Evolutionary conservation across 441 rosid species (phyloP).

Genomic region (Brassica hybrid): DNA sequence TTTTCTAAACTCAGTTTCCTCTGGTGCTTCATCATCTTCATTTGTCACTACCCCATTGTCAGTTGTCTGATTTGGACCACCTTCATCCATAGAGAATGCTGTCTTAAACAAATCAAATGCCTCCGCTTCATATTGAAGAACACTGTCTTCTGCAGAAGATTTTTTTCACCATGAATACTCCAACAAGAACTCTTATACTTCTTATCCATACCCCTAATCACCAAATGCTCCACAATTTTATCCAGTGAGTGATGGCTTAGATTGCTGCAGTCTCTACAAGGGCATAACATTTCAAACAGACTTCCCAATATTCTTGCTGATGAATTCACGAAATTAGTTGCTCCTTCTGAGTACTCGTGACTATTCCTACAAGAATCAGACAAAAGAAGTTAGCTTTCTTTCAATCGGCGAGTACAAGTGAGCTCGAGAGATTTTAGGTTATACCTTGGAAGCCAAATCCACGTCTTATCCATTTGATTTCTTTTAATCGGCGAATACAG

Average conservation of each 20-base stretch:
- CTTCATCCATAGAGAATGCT: neutral
- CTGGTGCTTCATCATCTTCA: neutral
- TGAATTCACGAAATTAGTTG: neutral
- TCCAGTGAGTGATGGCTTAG: no score
- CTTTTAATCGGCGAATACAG: neutral
- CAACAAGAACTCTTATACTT: neutral
- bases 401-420: neutral
- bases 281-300: neutral
- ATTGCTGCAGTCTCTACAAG: no score
- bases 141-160: neutral
- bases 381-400: neutral
- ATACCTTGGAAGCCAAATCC: neutral
- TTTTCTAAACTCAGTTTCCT: neutral
- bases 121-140: neutral
- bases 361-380: neutral
- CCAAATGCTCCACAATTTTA: no score
- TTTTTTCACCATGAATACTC: slow-evolving; percentile 5
- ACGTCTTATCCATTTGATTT: neutral
- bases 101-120: slow-evolving; percentile 8
- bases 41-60: no score
- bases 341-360: neutral
- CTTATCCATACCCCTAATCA: neutral
- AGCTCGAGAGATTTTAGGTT: neutral
- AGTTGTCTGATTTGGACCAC: neutral
- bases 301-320: neutral